A percentile compares a stretch with the other conserved stretches of the same genome.
These are phyloP conservation scores for Backusella liffmaniae DNA, from an alignment of 192 early-diverging fungal species.

Conservation along the genomic window DNA sequence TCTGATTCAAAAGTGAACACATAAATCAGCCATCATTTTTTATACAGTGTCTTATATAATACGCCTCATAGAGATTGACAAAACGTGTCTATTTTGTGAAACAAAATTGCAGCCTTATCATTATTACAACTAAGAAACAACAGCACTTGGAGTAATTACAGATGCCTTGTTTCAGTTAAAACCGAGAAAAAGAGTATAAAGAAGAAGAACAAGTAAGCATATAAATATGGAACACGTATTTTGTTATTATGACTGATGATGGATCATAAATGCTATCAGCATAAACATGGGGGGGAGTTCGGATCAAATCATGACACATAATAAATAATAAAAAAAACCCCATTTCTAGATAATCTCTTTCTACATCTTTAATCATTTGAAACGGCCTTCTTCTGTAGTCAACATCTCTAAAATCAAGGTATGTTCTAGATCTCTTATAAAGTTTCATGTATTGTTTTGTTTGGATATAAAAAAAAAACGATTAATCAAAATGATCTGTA, in stretches of 20 bases:
- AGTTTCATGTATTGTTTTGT: neutral
- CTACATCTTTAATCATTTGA: neutral
- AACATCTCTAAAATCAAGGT: neutral
- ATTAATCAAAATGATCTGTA: neutral
- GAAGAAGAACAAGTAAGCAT: neutral
- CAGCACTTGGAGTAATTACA: neutral
- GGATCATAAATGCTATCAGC: neutral
- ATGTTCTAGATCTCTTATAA: neutral
- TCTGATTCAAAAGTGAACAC: neutral
- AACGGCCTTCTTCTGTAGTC: neutral
- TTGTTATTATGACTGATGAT: neutral
- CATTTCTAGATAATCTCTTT: neutral
- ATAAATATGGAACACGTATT: neutral
- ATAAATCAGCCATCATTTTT: neutral
- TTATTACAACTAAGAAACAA: neutral
- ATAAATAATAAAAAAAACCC: neutral
- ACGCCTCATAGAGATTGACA: neutral
- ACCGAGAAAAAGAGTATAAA: neutral
- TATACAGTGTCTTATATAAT: neutral
- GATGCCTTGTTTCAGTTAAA: neutral
- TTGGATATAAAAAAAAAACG: neutral
- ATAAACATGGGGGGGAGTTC: neutral
- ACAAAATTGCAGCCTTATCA: neutral
- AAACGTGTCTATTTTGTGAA: neutral
- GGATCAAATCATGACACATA: neutral